phyloP scores from a whole-genome alignment of 2,329 filamentous ascomycete species.

The Lasiodiplodia hormozganensis region DNA sequence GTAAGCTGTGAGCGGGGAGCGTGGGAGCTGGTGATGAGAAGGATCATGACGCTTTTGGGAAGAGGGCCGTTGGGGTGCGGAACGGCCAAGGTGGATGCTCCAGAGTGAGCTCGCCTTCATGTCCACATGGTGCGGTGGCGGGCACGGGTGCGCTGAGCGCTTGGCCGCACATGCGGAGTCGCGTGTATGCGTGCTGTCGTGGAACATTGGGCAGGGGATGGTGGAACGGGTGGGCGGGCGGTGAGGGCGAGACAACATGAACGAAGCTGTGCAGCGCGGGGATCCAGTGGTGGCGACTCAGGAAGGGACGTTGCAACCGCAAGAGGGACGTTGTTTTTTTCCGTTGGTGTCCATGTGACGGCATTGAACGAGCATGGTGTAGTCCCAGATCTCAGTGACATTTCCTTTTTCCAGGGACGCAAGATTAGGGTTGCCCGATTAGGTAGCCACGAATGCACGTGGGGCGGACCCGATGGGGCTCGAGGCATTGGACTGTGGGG shows the following conservation, averaged over 20 bases:
- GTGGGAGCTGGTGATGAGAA: not conserved
- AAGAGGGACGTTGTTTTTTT: not conserved
- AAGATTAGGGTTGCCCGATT: not conserved
- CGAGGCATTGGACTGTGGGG: slow-evolving; percentile 5
- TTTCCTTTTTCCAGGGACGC: not conserved
- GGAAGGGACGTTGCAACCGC: not conserved
- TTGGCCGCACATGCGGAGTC: slow-evolving; percentile 2
- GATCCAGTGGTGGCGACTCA: slow-evolving; percentile 3
- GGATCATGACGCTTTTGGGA: not conserved
- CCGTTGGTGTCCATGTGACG: not conserved
- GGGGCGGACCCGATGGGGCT: not conserved
- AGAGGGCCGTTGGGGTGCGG: not conserved
- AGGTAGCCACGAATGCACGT: not conserved
- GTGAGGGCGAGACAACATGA: slow-evolving; percentile 16
- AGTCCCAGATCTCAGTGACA: not conserved
- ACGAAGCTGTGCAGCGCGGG: not conserved
- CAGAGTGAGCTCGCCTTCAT: not conserved
- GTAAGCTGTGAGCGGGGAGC: not conserved
- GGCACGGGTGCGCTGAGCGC: slow-evolving; percentile 3
- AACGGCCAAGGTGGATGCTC: not conserved
- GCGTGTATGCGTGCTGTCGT: slow-evolving; percentile 18
- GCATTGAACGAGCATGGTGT: not conserved
- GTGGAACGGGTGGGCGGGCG: slow-evolving; percentile 20
- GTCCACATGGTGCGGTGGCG: not conserved
- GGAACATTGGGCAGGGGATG: slow-evolving; percentile 20